These are phyloP conservation scores for Smittium culicis DNA, from an alignment of 371 early-diverging fungal species.

Conservation along the genomic window DNA sequence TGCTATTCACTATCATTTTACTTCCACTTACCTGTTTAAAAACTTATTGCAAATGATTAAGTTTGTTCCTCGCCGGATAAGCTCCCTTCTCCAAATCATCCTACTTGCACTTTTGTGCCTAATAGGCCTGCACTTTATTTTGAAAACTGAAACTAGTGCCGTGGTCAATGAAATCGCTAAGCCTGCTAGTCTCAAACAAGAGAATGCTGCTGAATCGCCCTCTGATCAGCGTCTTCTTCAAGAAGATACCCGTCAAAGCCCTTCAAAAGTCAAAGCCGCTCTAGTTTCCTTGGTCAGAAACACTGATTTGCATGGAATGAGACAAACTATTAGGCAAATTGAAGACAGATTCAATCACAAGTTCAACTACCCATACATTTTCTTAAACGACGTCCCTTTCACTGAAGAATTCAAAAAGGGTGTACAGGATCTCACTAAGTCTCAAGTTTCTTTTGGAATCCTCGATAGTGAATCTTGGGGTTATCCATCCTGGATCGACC, in stretches of 20 bases:
- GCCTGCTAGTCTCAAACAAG: background rate
- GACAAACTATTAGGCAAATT: conserved; percentile 51
- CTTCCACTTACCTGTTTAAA: too few relatives aligned
- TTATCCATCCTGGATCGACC: conserved; percentile 66
- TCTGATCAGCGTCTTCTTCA: too few relatives aligned
- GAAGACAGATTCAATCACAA: conserved; percentile 75
- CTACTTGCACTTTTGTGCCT: background rate
- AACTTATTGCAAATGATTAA: background rate
- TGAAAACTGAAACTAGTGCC: background rate
- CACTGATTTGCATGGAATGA: conserved; percentile 54
- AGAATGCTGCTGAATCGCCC: background rate
- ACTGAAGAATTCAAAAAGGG: conserved; percentile 56
- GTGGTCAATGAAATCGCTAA: background rate
- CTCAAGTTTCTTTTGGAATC: conserved; percentile 36
- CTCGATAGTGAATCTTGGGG: conserved; percentile 63
- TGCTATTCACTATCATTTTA: too few relatives aligned
- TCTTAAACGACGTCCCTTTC: conserved; percentile 73
- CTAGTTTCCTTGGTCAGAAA: conserved; percentile 64
- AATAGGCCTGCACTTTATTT: background rate
- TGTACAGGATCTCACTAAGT: conserved; percentile 43
- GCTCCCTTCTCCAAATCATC: background rate
- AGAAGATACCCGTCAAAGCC: background rate
- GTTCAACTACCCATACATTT: conserved; percentile 86
- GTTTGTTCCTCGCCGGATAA: background rate
- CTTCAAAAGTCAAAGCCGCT: conserved; percentile 29